Base-by-base conservation (phyloP, 345 rosid species). In the Draba incana region DNA sequence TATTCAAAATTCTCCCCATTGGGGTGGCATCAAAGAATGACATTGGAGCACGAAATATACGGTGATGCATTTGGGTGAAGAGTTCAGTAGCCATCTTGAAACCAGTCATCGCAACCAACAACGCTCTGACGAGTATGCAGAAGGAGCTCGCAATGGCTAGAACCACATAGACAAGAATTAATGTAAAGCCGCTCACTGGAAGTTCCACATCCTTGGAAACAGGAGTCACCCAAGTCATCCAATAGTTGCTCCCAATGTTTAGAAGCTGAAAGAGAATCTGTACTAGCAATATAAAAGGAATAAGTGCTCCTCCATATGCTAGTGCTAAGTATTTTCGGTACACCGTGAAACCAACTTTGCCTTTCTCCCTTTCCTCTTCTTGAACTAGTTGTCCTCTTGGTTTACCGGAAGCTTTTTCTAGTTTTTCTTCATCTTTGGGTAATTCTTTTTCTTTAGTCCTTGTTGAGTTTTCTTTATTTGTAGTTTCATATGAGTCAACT, bases 171-270 rank as follows among this genome's bases (percentile, higher is more conserved):
- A 89, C 89, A 25, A 76, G 3, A 27, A 89, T 68, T 28, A 89
- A 61, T 6, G 78, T 84, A 15, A 66, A 52, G 46, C 78, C 75
- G 39, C 83, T 88, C 3, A 53, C 69, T 25, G 81, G 84, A 60
- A 83, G 66, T 13, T 27, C 66, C 59, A 73, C 81, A 63, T 61
- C 81, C 64, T 77, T 75, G 10, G 77, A 59, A 37, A 66, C 68
- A 0, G 91, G 91, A 74, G 88, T 81, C 45, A 83, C 94, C 94
- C 86, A 86, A 3, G 89, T 88, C 89, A 90, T 85, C 97, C 92
- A 90, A 39, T 87, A 87, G 62, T 86, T 87, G 87, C 93, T 87
- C 11, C 89, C 86, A 1, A 87, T 90, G 76, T 85, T 90, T 45
- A 90, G 83, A 45, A 72, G 0, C 80, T 90, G 88, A 70, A 83